phyloP scores from a whole-genome alignment of 176 grass and related monocot species.

The Zea luxurians region DNA sequence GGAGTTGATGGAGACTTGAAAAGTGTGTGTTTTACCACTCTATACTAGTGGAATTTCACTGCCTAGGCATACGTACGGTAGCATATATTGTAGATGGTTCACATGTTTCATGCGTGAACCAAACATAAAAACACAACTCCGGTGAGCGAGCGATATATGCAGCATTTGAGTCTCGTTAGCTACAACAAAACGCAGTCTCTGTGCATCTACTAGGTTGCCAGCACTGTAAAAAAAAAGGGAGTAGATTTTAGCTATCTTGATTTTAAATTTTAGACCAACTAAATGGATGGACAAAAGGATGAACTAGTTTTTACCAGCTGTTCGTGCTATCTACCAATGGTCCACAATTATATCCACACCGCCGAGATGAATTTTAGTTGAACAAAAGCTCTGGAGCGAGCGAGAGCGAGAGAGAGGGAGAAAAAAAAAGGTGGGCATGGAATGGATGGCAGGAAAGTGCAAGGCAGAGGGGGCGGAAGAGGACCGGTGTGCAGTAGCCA shows the following conservation, averaged over 20 bases:
- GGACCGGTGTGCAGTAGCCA: neutral
- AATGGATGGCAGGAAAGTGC: neutral
- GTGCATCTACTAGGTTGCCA: neutral
- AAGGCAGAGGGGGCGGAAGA: constrained; percentile 21
- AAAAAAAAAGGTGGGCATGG: neutral
- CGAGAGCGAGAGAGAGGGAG: neutral
- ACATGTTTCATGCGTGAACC: neutral
- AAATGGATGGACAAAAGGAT: no score
- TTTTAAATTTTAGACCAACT: no score
- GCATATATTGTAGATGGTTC: neutral
- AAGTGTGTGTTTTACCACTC: neutral
- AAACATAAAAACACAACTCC: neutral
- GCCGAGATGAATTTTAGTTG: no score
- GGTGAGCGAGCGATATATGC: neutral
- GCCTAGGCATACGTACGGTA: neutral
- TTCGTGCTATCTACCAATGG: no score
- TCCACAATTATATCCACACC: no score
- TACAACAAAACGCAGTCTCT: neutral
- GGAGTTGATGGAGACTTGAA: constrained; percentile 8
- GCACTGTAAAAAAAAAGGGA: neutral
- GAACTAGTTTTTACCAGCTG: neutral
- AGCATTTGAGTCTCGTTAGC: neutral
- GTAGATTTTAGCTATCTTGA: no score
- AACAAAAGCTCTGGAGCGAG: no score
- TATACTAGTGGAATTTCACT: neutral